Percentiles rank a stretch among this genome's conserved stretches.
phyloP scores from a whole-genome alignment of 768 basidiomycete species.

The Leucocoprinus sp. region DNA sequence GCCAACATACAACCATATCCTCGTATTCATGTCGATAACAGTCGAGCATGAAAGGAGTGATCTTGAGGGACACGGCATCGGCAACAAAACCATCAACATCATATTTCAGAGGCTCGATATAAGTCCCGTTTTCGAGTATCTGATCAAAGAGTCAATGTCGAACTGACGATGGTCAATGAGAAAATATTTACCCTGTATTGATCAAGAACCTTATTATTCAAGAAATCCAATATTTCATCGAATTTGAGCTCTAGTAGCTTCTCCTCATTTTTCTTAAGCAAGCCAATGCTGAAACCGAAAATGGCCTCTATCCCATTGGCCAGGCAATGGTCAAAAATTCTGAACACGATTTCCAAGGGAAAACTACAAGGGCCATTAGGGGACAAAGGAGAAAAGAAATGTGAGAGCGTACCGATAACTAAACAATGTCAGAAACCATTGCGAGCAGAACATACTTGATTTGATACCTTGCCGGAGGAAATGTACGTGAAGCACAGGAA shows the following conservation, averaged over 20 bases:
- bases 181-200: conserved; percentile 48
- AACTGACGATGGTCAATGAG: neutral
- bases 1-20: conserved; percentile 47
- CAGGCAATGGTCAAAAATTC: conserved; percentile 94
- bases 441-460: conserved; percentile 97
- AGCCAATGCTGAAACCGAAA: conserved; percentile 85
- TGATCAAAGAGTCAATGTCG: conserved; percentile 11
- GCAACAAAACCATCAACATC: conserved; percentile 77
- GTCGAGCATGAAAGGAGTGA: conserved; percentile 96
- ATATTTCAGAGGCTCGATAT: conserved; percentile 33
- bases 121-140: conserved; percentile 20
- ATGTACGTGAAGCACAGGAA: conserved; percentile 90
- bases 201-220: conserved; percentile 80
- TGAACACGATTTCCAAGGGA: conserved; percentile 87
- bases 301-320: conserved; percentile 97
- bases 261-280: conserved; percentile 86
- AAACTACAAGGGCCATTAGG: conserved; percentile 45
- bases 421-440: conserved; percentile 98
- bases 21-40: conserved; percentile 84
- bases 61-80: conserved; percentile 76
- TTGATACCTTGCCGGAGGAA: conserved; percentile 92
- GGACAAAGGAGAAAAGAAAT: neutral
- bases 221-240: conserved; percentile 79
- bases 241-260: conserved; percentile 74
- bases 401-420: conserved; percentile 68